A percentile compares a stretch with the other conserved stretches of the same genome.
Evolutionary conservation across 2,329 filamentous ascomycete species (phyloP).

Genomic region (Fusarium sp.): DNA sequence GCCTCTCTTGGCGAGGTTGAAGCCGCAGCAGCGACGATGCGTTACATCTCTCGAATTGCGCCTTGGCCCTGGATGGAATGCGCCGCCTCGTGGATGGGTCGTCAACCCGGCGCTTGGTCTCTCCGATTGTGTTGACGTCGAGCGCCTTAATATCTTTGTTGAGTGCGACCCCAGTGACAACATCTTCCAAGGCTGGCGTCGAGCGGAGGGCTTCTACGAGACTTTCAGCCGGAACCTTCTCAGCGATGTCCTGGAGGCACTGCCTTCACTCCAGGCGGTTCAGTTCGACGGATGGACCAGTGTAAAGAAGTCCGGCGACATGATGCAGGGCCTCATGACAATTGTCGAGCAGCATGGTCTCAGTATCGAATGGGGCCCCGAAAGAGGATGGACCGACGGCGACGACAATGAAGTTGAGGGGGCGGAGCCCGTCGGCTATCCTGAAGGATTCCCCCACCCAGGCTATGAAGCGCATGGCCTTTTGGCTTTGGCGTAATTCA

Average conservation of each 20-base stretch:
- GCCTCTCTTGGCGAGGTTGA: conserved; percentile 75
- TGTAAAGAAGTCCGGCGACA: conserved; percentile 72
- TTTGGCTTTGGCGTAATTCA: conserved; percentile 25
- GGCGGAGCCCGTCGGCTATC: background rate
- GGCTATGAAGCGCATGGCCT: conserved; percentile 26
- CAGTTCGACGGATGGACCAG: conserved; percentile 77
- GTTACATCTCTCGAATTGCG: conserved; percentile 76
- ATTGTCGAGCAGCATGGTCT: conserved; percentile 62
- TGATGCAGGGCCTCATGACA: conserved; percentile 71
- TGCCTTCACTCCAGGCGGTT: conserved; percentile 68
- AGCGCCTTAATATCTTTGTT: conserved; percentile 73
- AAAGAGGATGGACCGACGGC: conserved; percentile 72
- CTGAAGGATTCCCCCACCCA: conserved; percentile 25
- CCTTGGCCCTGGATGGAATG: conserved; percentile 78
- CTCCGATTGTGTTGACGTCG: conserved; percentile 68
- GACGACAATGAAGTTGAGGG: conserved; percentile 45
- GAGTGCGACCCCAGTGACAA: conserved; percentile 78
- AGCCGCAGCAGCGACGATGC: conserved; percentile 67
- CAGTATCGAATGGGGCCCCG: conserved; percentile 74
- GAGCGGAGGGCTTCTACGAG: conserved; percentile 76
- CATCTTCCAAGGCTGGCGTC: conserved; percentile 75
- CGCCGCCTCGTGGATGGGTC: conserved; percentile 77
- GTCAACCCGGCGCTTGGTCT: conserved; percentile 75
- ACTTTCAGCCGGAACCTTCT: conserved; percentile 71
- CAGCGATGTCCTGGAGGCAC: conserved; percentile 64